Base-by-base conservation (phyloP, 768 basidiomycete species). In the Epithele typhae region DNA sequence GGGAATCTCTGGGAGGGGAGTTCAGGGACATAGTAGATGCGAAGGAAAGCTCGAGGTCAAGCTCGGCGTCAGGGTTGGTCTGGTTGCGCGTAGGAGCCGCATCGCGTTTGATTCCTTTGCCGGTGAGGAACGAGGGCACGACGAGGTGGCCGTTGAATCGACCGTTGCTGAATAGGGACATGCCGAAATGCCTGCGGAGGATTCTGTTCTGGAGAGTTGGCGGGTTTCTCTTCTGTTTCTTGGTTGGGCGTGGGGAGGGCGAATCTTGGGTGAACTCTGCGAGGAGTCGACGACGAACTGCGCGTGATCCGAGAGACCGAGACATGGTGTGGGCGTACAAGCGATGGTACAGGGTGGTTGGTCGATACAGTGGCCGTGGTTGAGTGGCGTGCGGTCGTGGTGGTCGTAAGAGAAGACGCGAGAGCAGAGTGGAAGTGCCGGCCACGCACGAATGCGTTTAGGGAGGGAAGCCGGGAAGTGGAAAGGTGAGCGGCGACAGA, bases 21-120 rank as follows among this genome's bases (percentile, higher is more conserved):
- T 86, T 75, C 38, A 92, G 68, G 6, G 89, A 92, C 63, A 91
- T 82, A 50, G 77, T 87, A 24, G 87, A 89, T 6, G 86, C 86
- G 59, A 92, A 92, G 23, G 88, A 90, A 32, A 81, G 68, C 61
- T 92, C 89, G 39, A 89, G 75, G 58, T 87, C 87, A 19, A 79
- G 65, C 58, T 91, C 88, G 27, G 85, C 74, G 57, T 88, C 87
- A 51, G 87, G 81, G 43, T 79, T 63, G 48, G 83, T 79, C 57
- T 78, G 65, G 66, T 51, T 62, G 56, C 37, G 60, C 68, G 55
- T 65, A 61, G 35, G 6, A n/a, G 35, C 9, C 7, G 58, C 68
- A 62, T 55, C 41, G 45, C 67, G 65, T 53, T 76, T 74, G 47
- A 64, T 74, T 46, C 68, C 73, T 64, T 77, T 79, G 56, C 75